Conservation (phyloP, 2,329 filamentous ascomycete species). For the Cercospora sp. region DNA sequence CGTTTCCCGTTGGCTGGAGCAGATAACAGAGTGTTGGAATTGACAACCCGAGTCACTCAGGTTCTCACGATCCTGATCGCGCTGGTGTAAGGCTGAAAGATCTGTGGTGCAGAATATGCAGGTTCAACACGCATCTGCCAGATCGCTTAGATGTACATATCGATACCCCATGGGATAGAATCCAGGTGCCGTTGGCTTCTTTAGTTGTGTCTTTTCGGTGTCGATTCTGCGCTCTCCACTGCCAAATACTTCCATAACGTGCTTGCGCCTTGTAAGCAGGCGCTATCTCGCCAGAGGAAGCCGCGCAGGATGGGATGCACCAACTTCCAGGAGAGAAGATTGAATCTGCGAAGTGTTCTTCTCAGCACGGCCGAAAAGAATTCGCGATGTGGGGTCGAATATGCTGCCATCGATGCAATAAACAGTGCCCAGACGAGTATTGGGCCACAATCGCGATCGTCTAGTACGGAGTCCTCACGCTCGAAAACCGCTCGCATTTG, state of each 20-base stretch:
- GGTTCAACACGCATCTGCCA: neutral
- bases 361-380: slow-evolving; percentile 13
- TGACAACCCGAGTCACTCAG: slow-evolving; percentile 12
- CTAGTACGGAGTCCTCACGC: neutral
- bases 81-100: neutral
- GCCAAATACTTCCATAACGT: slow-evolving; percentile 14
- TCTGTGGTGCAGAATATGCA: neutral
- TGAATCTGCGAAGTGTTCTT: neutral
- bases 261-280: slow-evolving; percentile 11
- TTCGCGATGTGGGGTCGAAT: slow-evolving; percentile 17
- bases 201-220: neutral
- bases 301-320: neutral
- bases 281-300: slow-evolving; percentile 21
- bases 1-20: slow-evolving; percentile 3
- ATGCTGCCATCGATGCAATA: slow-evolving; percentile 17
- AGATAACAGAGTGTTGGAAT: slow-evolving; percentile 2
- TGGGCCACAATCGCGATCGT: neutral
- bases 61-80: slow-evolving; percentile 11
- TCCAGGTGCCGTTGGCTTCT: neutral
- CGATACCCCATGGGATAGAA: neutral
- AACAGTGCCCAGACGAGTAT: slow-evolving; percentile 19
- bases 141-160: neutral
- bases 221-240: neutral
- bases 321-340: neutral
- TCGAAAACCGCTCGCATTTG: slow-evolving; percentile 8